Base-by-base conservation (phyloP, 2,329 filamentous ascomycete genomes). In the Rhynchosporium graminicola region DNA sequence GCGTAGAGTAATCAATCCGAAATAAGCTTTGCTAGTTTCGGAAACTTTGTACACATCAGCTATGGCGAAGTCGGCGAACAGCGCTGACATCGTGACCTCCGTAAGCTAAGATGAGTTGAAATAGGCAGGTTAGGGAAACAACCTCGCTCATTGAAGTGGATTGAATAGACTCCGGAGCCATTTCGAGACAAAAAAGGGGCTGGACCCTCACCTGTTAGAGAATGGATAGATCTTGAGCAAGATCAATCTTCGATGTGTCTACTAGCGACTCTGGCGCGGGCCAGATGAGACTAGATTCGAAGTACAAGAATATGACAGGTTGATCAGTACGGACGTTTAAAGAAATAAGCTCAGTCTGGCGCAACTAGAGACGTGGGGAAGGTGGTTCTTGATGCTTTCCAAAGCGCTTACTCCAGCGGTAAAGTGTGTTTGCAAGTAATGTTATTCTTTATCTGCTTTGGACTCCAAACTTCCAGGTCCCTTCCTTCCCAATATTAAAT, bases 1-100 rank as follows among this genome's bases (percentile, higher is more conserved):
- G 9, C 20, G 20, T n/a, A 15, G 9, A 12, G 38, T 2, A 12
- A 9, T 28, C 51, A 40, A 54, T n/a, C 5, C 20, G 10, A 15
- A 36, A 10, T 9, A 20, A 28, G 36, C 36, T 54, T 54, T 54
- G 51, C 51, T 54, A 29, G 20, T 54, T 54, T 4, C 13, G 51
- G 36, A 54, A 8, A 6, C 36, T 38, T 54, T 54, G 51, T 54
- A 54, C 51, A 20, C 51, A 54, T 54, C 51, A 54, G 36, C 51
- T 54, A 42, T 42, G 6, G 10, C 28, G 33, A 54, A 54, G 36
- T 54, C 51, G 51, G 51, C 51, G 51, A 54, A 36, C 36, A 54
- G 47, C 47, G 31, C 29, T 13, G 51, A 38, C 36, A 54, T 54
- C 36, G 51, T 54, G 36, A 54, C 20, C 51, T 54, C 51, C 33